Conservation (phyloP, 371 early-diverging fungal species). For the Syncephalastrum monosporum region DNA sequence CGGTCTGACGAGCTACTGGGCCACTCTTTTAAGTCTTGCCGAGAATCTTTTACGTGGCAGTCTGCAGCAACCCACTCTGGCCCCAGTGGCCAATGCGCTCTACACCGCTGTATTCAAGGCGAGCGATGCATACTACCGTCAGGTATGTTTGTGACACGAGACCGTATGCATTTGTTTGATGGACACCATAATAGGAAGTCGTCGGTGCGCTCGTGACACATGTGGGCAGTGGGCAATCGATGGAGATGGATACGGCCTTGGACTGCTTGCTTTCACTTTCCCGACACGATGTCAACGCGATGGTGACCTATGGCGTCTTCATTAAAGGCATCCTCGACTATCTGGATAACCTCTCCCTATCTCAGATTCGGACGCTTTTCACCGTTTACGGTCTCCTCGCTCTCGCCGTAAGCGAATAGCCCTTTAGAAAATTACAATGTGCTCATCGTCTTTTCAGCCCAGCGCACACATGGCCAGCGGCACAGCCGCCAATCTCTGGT, state of each 20-base stretch:
- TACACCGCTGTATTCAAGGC: constrained; percentile 54
- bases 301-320: constrained; percentile 66
- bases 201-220: constrained; percentile 78
- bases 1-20: constrained; percentile 57
- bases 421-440: too few species aligned
- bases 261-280: constrained; percentile 59
- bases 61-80: constrained; percentile 41
- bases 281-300: constrained; percentile 39
- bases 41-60: constrained; percentile 62
- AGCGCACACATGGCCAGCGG: too few species aligned
- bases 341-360: constrained; percentile 64
- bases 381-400: constrained; percentile 70
- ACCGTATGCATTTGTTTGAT: background rate
- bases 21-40: constrained; percentile 58
- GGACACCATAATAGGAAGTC: constrained; percentile 52
- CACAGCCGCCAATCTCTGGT: constrained; percentile 35
- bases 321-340: constrained; percentile 82
- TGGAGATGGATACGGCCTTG: constrained; percentile 69
- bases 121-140: constrained; percentile 66
- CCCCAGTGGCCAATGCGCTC: constrained; percentile 48
- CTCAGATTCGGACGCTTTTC: constrained; percentile 70
- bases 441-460: too few species aligned
- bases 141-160: constrained; percentile 22
- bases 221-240: constrained; percentile 72
- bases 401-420: constrained; percentile 41